A percentile compares a stretch with the other conserved stretches of the same genome.
Conservation (phyloP, 768 basidiomycete species). For the Mycena indigotica region DNA sequence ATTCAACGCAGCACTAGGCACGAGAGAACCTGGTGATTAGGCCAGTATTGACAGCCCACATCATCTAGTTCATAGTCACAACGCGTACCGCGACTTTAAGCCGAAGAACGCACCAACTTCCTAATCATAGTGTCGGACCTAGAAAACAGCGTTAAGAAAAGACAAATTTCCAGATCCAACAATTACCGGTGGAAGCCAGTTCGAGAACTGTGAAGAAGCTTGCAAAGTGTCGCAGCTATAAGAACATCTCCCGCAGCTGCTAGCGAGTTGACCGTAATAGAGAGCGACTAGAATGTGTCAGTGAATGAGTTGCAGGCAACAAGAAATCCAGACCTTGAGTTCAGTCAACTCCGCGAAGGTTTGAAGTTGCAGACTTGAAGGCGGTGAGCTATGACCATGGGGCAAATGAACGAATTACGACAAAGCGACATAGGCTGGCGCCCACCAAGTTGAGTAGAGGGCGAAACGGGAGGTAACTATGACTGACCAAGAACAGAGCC, state of each 20-base stretch:
- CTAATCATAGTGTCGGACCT: conserved; percentile 53
- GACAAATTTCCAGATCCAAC: not conserved
- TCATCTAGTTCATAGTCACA: conserved; percentile 32
- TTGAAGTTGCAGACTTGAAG: conserved; percentile 31
- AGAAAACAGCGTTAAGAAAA: conserved; percentile 3
- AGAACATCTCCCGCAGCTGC: conserved; percentile 50
- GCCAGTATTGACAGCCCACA: conserved; percentile 50
- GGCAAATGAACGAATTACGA: conserved; percentile 30
- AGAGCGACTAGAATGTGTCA: conserved; percentile 33
- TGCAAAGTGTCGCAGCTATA: conserved; percentile 46
- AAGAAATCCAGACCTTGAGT: conserved; percentile 40
- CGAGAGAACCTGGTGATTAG: conserved; percentile 39
- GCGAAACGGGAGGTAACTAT: not conserved
- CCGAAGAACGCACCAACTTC: conserved; percentile 36
- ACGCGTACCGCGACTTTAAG: not conserved
- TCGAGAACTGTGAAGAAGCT: conserved; percentile 44
- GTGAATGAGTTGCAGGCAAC: not conserved
- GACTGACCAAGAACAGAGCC: conserved; percentile 27
- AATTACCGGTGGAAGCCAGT: conserved; percentile 50
- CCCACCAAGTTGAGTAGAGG: conserved; percentile 9
- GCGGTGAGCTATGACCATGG: not conserved
- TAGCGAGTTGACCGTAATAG: conserved; percentile 46
- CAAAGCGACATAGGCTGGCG: conserved; percentile 36
- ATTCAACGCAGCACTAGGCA: not conserved
- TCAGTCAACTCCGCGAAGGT: conserved; percentile 37